Conservation (phyloP, 495 filamentous ascomycete species). For the Penicillium desertorum region DNA sequence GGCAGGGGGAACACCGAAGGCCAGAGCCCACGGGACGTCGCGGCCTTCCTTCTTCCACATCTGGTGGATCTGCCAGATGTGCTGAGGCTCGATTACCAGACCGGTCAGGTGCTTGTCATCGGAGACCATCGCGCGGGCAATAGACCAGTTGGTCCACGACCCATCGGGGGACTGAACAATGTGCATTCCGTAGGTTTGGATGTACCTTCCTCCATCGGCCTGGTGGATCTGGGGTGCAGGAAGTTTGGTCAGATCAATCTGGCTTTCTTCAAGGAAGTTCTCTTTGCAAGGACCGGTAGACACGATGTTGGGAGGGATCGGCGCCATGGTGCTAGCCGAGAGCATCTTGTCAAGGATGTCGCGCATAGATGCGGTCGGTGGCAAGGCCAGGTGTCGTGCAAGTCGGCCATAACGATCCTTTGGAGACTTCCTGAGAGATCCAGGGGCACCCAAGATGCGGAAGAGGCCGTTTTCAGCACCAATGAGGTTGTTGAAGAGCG, state of each 20-base stretch:
- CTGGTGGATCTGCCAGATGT: constrained; percentile 38
- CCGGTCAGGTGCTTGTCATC: constrained; percentile 36
- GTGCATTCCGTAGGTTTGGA: constrained; percentile 45
- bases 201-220: constrained; percentile 38
- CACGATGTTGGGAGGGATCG: constrained; percentile 29
- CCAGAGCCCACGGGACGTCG: constrained; percentile 40
- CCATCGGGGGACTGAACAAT: constrained; percentile 39
- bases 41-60: constrained; percentile 39
- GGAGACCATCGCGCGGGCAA: constrained; percentile 41
- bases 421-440: constrained; percentile 26
- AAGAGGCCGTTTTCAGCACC: constrained; percentile 38
- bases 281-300: constrained; percentile 38
- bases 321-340: constrained; percentile 25
- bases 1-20: constrained; percentile 42
- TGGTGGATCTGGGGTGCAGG: constrained; percentile 29
- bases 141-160: constrained; percentile 47
- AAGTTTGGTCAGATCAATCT: constrained; percentile 38
- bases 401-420: constrained; percentile 36
- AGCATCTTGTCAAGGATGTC: constrained; percentile 37
- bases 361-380: constrained; percentile 28
- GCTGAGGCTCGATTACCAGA: constrained; percentile 32
- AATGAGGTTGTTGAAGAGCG: constrained; percentile 44
- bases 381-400: constrained; percentile 34
- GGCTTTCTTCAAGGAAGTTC: constrained; percentile 28
- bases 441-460: constrained; percentile 40